Evolutionary conservation across 805 yeast species (phyloP).

Genomic region (Groenewaldozyma tartarivorans): DNA sequence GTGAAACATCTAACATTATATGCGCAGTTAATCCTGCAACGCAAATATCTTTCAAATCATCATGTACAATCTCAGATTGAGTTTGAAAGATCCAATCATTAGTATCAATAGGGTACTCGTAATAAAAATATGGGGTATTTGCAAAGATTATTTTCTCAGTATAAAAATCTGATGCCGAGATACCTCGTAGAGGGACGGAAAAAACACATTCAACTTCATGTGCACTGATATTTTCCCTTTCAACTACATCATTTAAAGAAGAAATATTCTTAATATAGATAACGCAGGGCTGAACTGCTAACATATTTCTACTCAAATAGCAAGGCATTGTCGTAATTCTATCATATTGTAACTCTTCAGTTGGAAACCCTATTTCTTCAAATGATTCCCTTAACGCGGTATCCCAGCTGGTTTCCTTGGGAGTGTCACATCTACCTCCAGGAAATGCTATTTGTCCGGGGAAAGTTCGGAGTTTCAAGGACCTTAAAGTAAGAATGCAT

Average conservation of each 20-base stretch:
- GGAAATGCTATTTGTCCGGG: conserved; percentile 81
- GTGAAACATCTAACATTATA: conserved; percentile 13
- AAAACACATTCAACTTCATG: conserved; percentile 5
- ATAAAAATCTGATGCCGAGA: not conserved
- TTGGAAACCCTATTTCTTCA: conserved; percentile 65
- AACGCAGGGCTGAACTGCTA: conserved; percentile 64
- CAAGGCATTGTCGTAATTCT: conserved; percentile 53
- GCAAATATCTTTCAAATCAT: not conserved
- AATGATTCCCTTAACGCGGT: conserved; percentile 67
- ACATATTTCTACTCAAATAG: conserved; percentile 61
- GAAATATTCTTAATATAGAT: conserved; percentile 28
- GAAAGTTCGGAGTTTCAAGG: conserved; percentile 53
- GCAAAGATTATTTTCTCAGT: conserved; percentile 1
- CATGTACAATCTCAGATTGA: not conserved
- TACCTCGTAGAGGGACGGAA: not conserved
- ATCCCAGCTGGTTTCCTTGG: conserved; percentile 32
- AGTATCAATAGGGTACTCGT: no score
- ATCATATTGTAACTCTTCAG: conserved; percentile 30
- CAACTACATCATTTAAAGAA: conserved; percentile 3
- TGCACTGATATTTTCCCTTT: conserved; percentile 1
- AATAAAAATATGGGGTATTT: not conserved
- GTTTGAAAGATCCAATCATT: no score
- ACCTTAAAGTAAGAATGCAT: conserved; percentile 64
- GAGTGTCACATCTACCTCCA: conserved; percentile 68
- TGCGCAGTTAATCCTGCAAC: conserved; percentile 16